Base-by-base conservation (phyloP, 371 early-diverging fungal genomes). In the Apophysomyces ossiformis region DNA sequence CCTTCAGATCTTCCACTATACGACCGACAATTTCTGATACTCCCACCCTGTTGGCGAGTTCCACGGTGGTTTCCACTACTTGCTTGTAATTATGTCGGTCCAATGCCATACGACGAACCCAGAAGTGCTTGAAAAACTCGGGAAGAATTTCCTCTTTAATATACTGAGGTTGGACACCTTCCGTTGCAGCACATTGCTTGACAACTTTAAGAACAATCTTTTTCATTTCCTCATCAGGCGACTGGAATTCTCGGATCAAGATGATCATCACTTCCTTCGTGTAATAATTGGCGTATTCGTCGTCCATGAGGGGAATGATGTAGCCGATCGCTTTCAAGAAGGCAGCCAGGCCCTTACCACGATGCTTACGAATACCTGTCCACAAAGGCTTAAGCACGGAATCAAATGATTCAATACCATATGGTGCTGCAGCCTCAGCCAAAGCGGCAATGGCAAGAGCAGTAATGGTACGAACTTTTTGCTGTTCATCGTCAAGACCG, bases 321-420 rank as follows among this genome's bases (percentile, higher is more conserved):
- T 91, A 96, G 54, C 99, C 98, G 72, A 98, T 93, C 11, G 98
- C 98, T 74, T 98, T 97, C 67, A 99, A 84, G 81, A 97, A 96
- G 2, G 98, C 97, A n/a, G 98, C 98, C 54, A 97, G 85, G 15
- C 95, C 95, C 74, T 95, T 95, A 72, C 98, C 97, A 67, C 98
- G 91, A 68, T 97, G 97, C 72, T 92, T 91, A 74, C 92, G 92
- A 71, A 96, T 93, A 72, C 97, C 98, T 36, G 87, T 86, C 96
- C 96, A 96, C 37, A 99, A 82, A 18, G 97, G 96, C 64, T 90
- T 85, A 41, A 99, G 78, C 1, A 96, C 95, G 5, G 88, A 74
- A 72, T 96, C 97, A 75, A 99, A 98, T 0, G 95, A 92, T 75
- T 98, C 99, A 69, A 99, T 96, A 79, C 99, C 99, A 78, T 99